Conservation (phyloP, 2,329 filamentous ascomycete genomes). For the Calonectria ilicicola region DNA sequence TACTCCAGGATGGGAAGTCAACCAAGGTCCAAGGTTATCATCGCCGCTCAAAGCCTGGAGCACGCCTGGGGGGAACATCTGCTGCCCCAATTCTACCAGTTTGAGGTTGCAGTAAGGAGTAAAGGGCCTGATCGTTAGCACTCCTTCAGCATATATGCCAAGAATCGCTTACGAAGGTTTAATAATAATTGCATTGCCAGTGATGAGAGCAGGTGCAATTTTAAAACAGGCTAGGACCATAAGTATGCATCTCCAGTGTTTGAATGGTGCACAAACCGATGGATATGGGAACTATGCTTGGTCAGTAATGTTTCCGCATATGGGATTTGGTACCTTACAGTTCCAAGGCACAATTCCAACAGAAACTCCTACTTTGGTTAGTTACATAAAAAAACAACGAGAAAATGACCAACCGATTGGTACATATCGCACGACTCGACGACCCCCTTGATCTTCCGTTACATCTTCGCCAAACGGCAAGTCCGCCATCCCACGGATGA, state of each 20-base stretch:
- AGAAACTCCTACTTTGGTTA: not conserved
- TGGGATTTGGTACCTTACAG: not conserved
- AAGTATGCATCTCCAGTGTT: not conserved
- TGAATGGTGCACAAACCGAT: not conserved
- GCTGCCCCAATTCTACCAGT: slow-evolving; percentile 64
- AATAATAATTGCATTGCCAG: not conserved
- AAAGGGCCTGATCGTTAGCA: slow-evolving; percentile 44
- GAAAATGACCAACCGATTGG: not conserved
- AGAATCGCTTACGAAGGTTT: not conserved
- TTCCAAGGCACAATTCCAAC: slow-evolving; percentile 9
- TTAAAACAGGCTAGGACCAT: not conserved
- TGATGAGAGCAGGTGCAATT: not conserved
- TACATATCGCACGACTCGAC: not conserved
- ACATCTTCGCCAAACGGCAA: not conserved
- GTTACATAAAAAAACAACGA: not conserved
- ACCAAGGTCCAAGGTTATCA: slow-evolving; percentile 67
- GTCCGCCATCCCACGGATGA: not conserved
- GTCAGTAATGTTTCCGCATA: not conserved
- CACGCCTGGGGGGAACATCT: slow-evolving; percentile 70
- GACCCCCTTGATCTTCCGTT: not conserved
- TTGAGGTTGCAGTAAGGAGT: slow-evolving; percentile 69
- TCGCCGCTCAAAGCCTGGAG: slow-evolving; percentile 71
- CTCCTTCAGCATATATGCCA: not conserved
- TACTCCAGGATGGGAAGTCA: slow-evolving; percentile 68
- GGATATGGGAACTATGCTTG: not conserved